Evolutionary conservation across 176 grass and related monocot species (phyloP).

Genomic region (Aechmea fasciata): DNA sequence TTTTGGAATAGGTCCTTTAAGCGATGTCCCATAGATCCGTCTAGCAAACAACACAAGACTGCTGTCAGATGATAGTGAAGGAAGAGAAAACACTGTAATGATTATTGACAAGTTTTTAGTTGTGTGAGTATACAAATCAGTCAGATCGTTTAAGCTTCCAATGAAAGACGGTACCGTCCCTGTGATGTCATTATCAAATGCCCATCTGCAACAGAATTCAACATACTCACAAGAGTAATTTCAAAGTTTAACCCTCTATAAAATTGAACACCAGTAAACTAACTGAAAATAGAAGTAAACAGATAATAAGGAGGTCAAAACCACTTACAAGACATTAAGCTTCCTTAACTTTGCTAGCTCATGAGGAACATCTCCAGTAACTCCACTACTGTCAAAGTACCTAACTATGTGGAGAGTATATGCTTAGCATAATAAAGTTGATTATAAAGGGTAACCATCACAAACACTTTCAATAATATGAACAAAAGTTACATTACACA

Average conservation of each 20-base stretch:
- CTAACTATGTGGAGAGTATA: conserved; percentile 36
- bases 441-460: conserved; percentile 2
- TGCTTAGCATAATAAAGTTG: conserved; percentile 8
- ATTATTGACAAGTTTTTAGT: background rate
- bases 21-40: conserved; percentile 39
- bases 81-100: conserved; percentile 1
- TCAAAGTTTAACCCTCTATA: background rate
- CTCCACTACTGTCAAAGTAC: conserved; percentile 50
- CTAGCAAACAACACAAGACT: conserved; percentile 25
- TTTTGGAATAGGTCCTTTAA: conserved; percentile 46
- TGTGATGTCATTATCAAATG: conserved; percentile 46
- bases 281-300: background rate
- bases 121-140: conserved; percentile 30
- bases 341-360: conserved; percentile 15
- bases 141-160: conserved; percentile 33
- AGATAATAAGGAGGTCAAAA: background rate
- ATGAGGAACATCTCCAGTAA: conserved; percentile 29
- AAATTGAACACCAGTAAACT: background rate
- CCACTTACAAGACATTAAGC: conserved; percentile 41
- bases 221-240: background rate
- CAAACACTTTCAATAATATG: background rate
- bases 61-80: conserved; percentile 3
- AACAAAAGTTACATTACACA: background rate
- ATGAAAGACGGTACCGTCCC: conserved; percentile 35
- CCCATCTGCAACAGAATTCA: conserved; percentile 38